Conservation (phyloP, 225 moss, liverwort and hornwort species). For the Pseudisothecium myosuroides region DNA sequence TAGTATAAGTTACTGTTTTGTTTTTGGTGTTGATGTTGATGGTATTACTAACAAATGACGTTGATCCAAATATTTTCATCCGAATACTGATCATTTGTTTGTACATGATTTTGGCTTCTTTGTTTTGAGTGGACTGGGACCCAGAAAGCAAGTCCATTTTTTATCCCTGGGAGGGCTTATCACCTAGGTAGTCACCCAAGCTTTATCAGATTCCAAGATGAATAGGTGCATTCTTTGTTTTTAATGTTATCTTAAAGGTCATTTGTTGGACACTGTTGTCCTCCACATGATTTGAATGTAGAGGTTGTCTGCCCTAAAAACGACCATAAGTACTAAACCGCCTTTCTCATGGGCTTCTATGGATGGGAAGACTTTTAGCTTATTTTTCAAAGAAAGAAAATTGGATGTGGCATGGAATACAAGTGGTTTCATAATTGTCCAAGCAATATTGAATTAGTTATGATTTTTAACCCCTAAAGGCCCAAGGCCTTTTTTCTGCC, state of each 20-base stretch:
- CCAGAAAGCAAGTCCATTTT: neutral
- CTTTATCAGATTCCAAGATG: neutral
- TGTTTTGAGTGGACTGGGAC: neutral
- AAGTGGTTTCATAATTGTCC: too few relatives aligned
- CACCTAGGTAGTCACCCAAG: neutral
- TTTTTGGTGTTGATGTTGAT: neutral
- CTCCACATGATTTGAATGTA: accelerated
- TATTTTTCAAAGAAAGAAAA: too few relatives aligned
- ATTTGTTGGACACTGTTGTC: neutral
- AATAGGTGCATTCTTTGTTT: neutral
- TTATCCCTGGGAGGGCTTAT: neutral
- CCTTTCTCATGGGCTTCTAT: too few relatives aligned
- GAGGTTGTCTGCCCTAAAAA: too few relatives aligned
- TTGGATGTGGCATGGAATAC: too few relatives aligned
- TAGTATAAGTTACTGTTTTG: too few relatives aligned
- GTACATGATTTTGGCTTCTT: neutral
- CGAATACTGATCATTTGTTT: neutral
- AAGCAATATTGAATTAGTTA: too few relatives aligned
- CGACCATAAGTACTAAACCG: too few relatives aligned
- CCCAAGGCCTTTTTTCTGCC: too few relatives aligned
- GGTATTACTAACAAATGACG: neutral
- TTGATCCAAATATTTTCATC: neutral
- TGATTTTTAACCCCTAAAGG: too few relatives aligned
- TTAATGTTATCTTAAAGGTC: neutral
- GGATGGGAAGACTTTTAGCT: too few relatives aligned